Evolutionary conservation across 2,329 filamentous ascomycete species (phyloP).

Genomic region (Paecilomyces fulvus): DNA sequence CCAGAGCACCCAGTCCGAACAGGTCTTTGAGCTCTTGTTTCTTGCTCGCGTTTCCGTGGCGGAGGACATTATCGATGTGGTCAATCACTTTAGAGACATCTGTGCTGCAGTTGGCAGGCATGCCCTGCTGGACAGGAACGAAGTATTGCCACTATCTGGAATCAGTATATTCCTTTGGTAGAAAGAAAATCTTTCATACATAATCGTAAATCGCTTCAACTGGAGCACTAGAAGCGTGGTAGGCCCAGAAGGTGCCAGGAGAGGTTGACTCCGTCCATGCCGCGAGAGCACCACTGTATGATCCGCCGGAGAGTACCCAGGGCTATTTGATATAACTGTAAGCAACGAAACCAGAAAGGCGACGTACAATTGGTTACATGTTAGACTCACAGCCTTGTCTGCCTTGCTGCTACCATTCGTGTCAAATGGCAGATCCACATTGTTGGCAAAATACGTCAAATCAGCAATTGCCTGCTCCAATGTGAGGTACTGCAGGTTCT

Average conservation of each 20-base stretch:
- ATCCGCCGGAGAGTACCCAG: conserved; percentile 50
- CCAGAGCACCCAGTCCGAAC: conserved; percentile 45
- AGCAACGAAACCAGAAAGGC: neutral
- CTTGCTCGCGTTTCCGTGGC: conserved; percentile 35
- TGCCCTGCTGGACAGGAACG: conserved; percentile 47
- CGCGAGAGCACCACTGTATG: conserved; percentile 48
- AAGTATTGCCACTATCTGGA: conserved; percentile 48
- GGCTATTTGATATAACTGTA: conserved; percentile 28
- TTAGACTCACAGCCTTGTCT: conserved; percentile 31
- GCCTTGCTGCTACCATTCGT: conserved; percentile 41
- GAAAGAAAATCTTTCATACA: conserved; percentile 11
- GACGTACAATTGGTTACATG: neutral
- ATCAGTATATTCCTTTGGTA: neutral
- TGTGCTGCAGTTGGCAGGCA: conserved; percentile 50
- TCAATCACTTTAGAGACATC: conserved; percentile 46
- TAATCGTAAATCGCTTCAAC: conserved; percentile 50
- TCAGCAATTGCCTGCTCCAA: conserved; percentile 48
- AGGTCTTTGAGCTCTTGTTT: conserved; percentile 40
- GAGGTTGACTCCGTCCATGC: conserved; percentile 47
- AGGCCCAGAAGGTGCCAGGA: conserved; percentile 53
- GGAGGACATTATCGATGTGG: conserved; percentile 44
- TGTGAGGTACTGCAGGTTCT: conserved; percentile 48
- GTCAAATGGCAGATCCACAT: conserved; percentile 47
- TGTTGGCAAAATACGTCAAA: conserved; percentile 47
- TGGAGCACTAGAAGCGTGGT: conserved; percentile 48